Evolutionary conservation across 2,329 filamentous ascomycete genomes (phyloP), one percentile per base, ranked within the genome.

Genomic region (Coniella lustricola): DNA sequence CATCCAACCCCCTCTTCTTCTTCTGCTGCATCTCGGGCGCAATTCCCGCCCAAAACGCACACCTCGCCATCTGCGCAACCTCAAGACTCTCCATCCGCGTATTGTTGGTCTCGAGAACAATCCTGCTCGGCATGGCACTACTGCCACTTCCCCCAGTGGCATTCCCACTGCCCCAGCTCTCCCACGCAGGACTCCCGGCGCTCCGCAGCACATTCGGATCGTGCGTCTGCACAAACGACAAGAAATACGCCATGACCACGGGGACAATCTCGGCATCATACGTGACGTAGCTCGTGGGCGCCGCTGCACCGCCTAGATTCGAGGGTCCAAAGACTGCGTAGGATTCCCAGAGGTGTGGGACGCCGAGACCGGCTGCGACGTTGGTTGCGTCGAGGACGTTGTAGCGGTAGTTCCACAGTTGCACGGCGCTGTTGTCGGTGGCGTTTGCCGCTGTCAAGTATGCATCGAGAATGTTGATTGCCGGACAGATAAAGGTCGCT

Each of bases 311-410:
- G 3, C 41, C 48, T 41, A 66, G 62, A 49, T 56, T 66, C 38
- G 65, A 61, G 4, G 72, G 69, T 3, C 74, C 75, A 54, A 76
- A 75, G 32, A 78, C 62, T 49, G 75, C 75, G 20, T 67, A 65
- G 13, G 62, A 60, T 37, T 77, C 72, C 50, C 69, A 70, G 13
- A 72, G 62, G 58, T 78, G 75, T 22, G 68, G 70, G 3, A 75
- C 71, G 17, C 75, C 75, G 3, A 70, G 50, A 1, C 75, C 75
- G 0, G 48, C 29, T 5, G 62, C 62, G 0, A 55, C 44, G 54
- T 66, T 62, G 14, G 57, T 51, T 1, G 56, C 49, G 58, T 75
- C 73, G 33, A 58, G 57, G 18, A 77, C 71, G 60, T 75, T 69
- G 64, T 71, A 77, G 34, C 68, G 69, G 60, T 77, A 78, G 21